phyloP scores from a whole-genome alignment of 768 basidiomycete species.

The Lactarius vividus region DNA sequence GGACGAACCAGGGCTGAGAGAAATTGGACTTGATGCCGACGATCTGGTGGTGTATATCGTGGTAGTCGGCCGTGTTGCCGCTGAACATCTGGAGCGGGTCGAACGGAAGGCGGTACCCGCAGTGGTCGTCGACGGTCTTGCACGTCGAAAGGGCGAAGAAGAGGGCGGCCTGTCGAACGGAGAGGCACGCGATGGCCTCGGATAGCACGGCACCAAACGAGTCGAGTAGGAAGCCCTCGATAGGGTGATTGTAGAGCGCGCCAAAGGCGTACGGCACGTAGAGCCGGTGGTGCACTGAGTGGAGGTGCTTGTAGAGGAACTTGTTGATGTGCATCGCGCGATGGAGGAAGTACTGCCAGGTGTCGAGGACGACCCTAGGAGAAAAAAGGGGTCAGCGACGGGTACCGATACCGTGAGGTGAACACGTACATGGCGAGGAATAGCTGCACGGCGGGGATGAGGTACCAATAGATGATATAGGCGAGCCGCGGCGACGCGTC shows the following conservation, averaged over 20 bases:
- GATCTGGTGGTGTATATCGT: constrained; percentile 95
- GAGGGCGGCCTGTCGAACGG: constrained; percentile 76
- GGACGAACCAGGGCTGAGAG: constrained; percentile 92
- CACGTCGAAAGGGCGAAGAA: constrained; percentile 81
- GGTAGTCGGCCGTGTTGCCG: constrained; percentile 92
- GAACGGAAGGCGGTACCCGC: constrained; percentile 85
- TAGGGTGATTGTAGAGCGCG: constrained; percentile 93
- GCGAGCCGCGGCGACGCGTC: constrained; percentile 43
- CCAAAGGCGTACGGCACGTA: constrained; percentile 98
- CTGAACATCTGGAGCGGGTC: constrained; percentile 88
- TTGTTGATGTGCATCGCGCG: constrained; percentile 88
- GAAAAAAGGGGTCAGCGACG: not conserved
- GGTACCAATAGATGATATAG: constrained; percentile 90
- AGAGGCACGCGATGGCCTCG: constrained; percentile 64
- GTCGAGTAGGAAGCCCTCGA: constrained; percentile 93
- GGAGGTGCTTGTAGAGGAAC: constrained; percentile 87
- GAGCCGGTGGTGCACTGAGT: constrained; percentile 92
- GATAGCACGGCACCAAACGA: constrained; percentile 76
- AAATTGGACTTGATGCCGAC: constrained; percentile 96
- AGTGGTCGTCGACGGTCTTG: constrained; percentile 97
- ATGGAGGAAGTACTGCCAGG: constrained; percentile 98
- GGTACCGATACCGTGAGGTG: not conserved
- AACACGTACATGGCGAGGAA: constrained; percentile 76
- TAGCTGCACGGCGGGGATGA: constrained; percentile 69
- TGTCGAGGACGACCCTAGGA: constrained; percentile 86